Evolutionary conservation across 805 yeast species (phyloP), one percentile per base, ranked within the genome.

Genomic region (Metschnikowia anglica): DNA sequence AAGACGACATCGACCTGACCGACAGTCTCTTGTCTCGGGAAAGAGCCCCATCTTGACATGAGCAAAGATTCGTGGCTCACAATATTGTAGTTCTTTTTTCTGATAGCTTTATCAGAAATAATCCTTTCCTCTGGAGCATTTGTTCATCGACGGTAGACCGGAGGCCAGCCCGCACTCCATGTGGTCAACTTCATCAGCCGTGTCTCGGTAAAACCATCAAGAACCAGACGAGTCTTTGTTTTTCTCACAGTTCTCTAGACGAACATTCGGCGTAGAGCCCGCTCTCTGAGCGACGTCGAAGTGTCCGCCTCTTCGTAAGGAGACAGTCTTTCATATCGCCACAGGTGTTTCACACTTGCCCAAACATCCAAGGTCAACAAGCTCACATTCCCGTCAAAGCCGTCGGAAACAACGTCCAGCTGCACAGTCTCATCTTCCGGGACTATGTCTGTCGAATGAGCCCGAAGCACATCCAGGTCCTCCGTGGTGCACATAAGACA

Each of bases 381-480:
- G 30, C 44, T 43, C 7, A 70, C 73, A 32, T 65, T 63, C 2
- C 75, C 74, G 37, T 56, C 61, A 51, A 63, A 70, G 2, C 75
- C 75, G 51, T 70, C 74, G 11, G 60, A 57, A 29, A 52, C 59
- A 6, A 44, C 37, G 16, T 56, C 55, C 21, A 44, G 43, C 32
- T 42, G 47, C 13, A 52, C 58, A n/a, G 51, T 44, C 3, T 39
- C 47, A 33, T 32, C 43, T 17, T 20, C 39, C 8, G 45, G 48
- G 15, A 11, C 28, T 3, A 37, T 5, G 1, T 15, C 25, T 12
- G 37, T 5, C n/a, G 24, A 7, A 9, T n/a, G 15, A 4, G 43
- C 53, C 13, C 30, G 35, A 7, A 69, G 49, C 6, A 68, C 58
- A 20, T 51, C 56, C 16, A 64, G 59, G 33, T 63, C 70, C 38